Percentiles rank a stretch among this genome's conserved stretches.
Conservation (phyloP, 345 rosid species). For the Ceriops decandra region DNA sequence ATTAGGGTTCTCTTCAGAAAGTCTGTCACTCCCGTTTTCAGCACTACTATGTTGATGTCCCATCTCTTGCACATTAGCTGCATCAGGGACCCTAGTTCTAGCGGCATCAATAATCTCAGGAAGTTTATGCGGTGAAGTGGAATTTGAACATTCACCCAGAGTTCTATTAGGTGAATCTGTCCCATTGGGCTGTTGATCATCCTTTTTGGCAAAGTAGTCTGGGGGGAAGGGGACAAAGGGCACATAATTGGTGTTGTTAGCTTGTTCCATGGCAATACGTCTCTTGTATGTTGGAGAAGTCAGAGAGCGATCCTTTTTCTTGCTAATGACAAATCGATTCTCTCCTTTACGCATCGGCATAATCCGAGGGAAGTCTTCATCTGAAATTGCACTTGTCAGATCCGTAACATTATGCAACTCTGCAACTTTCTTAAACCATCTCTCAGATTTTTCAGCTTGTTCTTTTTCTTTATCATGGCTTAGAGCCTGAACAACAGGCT, state of each 20-base stretch:
- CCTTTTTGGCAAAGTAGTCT: constrained; percentile 60
- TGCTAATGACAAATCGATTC: constrained; percentile 30
- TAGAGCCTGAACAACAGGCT: constrained; percentile 18
- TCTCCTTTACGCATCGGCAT: constrained; percentile 34
- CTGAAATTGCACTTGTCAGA: constrained; percentile 20
- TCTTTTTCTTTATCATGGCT: constrained; percentile 33
- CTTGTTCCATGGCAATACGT: constrained; percentile 48
- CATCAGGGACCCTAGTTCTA: constrained; percentile 1
- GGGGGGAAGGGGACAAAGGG: constrained; percentile 93
- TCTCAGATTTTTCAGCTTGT: constrained; percentile 47
- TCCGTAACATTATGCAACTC: constrained; percentile 28
- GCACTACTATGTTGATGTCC: constrained; percentile 22
- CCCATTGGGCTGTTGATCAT: constrained; percentile 28
- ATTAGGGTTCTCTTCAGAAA: constrained; percentile 14
- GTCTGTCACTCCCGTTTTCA: constrained; percentile 13
- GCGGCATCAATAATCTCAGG: constrained; percentile 19
- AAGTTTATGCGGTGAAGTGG: constrained; percentile 18
- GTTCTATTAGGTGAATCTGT: constrained; percentile 23
- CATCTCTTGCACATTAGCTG: constrained; percentile 15
- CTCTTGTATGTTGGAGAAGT: constrained; percentile 72
- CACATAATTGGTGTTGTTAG: constrained; percentile 50
- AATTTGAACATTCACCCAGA: constrained; percentile 25
- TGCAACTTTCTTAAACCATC: constrained; percentile 32
- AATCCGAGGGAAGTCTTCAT: constrained; percentile 27
- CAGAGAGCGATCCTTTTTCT: constrained; percentile 31